Evolutionary conservation across 139 green algal genomes (phyloP).

Genomic region (Auxenochlorella protothecoides): DNA sequence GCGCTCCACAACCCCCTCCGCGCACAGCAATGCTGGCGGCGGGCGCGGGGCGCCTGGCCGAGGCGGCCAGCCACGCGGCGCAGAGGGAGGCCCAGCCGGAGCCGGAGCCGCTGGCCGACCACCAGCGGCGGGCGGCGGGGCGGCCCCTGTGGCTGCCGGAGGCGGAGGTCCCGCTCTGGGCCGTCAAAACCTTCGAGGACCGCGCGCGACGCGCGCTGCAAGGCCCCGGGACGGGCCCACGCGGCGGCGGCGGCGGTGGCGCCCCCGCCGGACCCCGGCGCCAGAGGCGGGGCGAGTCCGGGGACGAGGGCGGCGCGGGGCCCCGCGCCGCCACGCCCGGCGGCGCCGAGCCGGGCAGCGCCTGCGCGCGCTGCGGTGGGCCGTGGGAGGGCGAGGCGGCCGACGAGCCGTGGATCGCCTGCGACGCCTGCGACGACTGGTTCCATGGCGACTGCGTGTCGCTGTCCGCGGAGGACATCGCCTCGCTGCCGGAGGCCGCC

Average conservation of each 20-base stretch:
- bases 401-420: slow-evolving; percentile 33
- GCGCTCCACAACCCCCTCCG: no score
- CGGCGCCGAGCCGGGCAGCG: no score
- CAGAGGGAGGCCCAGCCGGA: background rate
- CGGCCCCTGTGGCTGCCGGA: slow-evolving; percentile 32
- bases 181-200: slow-evolving; percentile 39
- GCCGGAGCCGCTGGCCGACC: background rate
- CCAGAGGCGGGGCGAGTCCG: slow-evolving; percentile 15
- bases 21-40: no score
- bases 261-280: slow-evolving; percentile 28
- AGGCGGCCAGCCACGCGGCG: background rate
- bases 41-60: background rate
- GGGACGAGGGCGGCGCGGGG: background rate
- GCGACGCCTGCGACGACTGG: slow-evolving; percentile 34
- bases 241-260: slow-evolving; percentile 13
- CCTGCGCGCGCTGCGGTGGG: no score
- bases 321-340: no score
- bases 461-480: slow-evolving; percentile 15
- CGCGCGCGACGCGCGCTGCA: background rate
- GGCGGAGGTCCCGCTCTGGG: slow-evolving; percentile 35
- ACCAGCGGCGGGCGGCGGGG: slow-evolving; percentile 4
- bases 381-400: slow-evolving; percentile 12
- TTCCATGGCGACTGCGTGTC: slow-evolving; percentile 28
- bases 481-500: slow-evolving; percentile 3
- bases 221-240: background rate